These are phyloP conservation scores for Colletotrichum sp. DNA, from an alignment of 2,329 filamentous ascomycete genomes.

Conservation along the genomic window DNA sequence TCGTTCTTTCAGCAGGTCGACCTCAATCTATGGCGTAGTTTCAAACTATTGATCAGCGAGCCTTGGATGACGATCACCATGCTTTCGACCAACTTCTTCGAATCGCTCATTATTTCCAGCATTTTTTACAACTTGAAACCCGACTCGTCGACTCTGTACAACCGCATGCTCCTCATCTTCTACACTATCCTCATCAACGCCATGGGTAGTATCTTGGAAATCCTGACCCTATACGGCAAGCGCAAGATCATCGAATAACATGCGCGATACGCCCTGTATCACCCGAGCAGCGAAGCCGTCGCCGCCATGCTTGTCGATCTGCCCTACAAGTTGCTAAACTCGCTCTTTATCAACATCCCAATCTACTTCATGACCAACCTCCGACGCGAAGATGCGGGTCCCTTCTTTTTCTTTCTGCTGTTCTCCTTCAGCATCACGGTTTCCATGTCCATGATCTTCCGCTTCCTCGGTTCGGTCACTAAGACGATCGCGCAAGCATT, in stretches of 20 bases:
- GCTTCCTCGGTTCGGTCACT: constrained; percentile 53
- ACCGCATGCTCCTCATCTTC: constrained; percentile 54
- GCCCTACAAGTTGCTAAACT: constrained; percentile 43
- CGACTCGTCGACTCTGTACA: constrained; percentile 47
- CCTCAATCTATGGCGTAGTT: constrained; percentile 45
- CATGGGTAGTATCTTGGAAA: constrained; percentile 39
- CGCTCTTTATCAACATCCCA: constrained; percentile 63
- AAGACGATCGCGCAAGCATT: constrained; percentile 57
- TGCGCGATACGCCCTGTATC: constrained; percentile 33
- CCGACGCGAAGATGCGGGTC: constrained; percentile 51
- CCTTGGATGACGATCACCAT: constrained; percentile 41
- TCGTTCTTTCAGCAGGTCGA: constrained; percentile 49
- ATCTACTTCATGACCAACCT: constrained; percentile 72
- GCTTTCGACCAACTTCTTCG: constrained; percentile 48
- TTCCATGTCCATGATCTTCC: constrained; percentile 54
- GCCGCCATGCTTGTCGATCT: constrained; percentile 7
- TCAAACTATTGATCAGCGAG: constrained; percentile 43
- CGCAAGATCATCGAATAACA: constrained; percentile 32
- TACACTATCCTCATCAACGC: constrained; percentile 60
- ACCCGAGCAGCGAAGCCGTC: constrained; percentile 26
- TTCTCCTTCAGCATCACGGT: constrained; percentile 53
- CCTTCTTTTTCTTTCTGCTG: constrained; percentile 59
- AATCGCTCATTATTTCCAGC: constrained; percentile 56
- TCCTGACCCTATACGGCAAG: constrained; percentile 25
- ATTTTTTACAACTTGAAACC: constrained; percentile 52